These are phyloP conservation scores for Strobilomyces confusus DNA, from an alignment of 768 basidiomycete genomes.

Conservation along the genomic window DNA sequence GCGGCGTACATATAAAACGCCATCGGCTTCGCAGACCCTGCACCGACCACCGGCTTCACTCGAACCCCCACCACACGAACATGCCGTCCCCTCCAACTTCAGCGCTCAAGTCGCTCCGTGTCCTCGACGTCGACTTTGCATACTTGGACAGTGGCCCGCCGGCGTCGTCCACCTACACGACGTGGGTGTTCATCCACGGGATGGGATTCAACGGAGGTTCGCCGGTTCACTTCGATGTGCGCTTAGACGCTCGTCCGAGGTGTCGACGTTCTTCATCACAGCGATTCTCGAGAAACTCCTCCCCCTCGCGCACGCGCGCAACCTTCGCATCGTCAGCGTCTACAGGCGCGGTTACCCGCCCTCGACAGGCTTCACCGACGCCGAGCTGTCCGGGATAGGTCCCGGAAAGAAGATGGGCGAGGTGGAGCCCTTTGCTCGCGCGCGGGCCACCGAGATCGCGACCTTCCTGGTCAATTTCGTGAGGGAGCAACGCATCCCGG, in stretches of 20 bases:
- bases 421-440: constrained; percentile 10
- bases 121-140: constrained; percentile 13
- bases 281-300: constrained; percentile 17
- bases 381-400: constrained; percentile 10
- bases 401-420: constrained; percentile 14
- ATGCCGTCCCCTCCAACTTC: no score
- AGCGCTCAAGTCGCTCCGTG: no score
- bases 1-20: no score
- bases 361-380: constrained; percentile 20
- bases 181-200: constrained; percentile 22
- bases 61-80: no score
- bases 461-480: constrained; percentile 18
- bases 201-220: constrained; percentile 21
- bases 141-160: constrained; percentile 23
- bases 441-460: constrained; percentile 17
- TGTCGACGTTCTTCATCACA: no score
- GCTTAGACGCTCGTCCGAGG: no score
- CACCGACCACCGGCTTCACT: no score
- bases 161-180: constrained; percentile 14
- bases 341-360: constrained; percentile 28
- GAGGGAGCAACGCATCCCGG: constrained; percentile 10
- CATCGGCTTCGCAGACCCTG: no score
- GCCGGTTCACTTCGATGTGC: no score
- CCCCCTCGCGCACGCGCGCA: constrained; percentile 19
- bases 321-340: constrained; percentile 21